Percentiles rank a stretch among this genome's conserved stretches.
Evolutionary conservation across 805 yeast species (phyloP).

Genomic region (Candida xyloterini): DNA sequence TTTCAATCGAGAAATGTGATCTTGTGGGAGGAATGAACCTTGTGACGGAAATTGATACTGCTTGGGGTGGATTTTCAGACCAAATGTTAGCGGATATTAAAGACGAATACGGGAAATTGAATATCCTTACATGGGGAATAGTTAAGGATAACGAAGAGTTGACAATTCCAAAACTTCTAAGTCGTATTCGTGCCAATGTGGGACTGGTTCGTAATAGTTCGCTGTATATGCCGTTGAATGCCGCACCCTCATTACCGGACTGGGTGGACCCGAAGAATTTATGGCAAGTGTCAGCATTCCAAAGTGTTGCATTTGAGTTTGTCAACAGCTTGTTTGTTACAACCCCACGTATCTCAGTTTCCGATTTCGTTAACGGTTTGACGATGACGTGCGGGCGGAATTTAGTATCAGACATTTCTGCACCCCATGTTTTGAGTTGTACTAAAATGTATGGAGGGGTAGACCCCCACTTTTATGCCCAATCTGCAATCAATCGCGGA

Average conservation of each 20-base stretch:
- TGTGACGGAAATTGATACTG: slow-evolving; percentile 66
- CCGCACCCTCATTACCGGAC: slow-evolving; percentile 24
- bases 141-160: slow-evolving; percentile 8
- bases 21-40: slow-evolving; percentile 66
- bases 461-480: slow-evolving; percentile 27
- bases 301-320: slow-evolving; percentile 44
- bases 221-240: slow-evolving; percentile 52
- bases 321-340: slow-evolving; percentile 41
- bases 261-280: slow-evolving; percentile 26
- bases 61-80: slow-evolving; percentile 79
- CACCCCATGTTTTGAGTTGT: slow-evolving; percentile 8
- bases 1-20: slow-evolving; percentile 73
- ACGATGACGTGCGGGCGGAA: slow-evolving; percentile 39
- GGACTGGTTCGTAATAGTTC: slow-evolving; percentile 48
- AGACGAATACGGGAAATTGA: slow-evolving; percentile 64
- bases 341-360: slow-evolving; percentile 34
- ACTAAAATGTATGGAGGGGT: slow-evolving; percentile 1
- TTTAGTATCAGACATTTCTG: slow-evolving; percentile 16
- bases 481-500: slow-evolving; percentile 19
- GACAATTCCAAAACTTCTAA: slow-evolving; percentile 23
- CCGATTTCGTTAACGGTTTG: slow-evolving; percentile 40
- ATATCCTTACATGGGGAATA: slow-evolving; percentile 46
- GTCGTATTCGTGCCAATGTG: slow-evolving; percentile 45
- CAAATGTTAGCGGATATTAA: slow-evolving; percentile 50
- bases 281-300: slow-evolving; percentile 45